phyloP scores from a whole-genome alignment of 805 yeast genomes.

The Soucietia sequanensis region DNA sequence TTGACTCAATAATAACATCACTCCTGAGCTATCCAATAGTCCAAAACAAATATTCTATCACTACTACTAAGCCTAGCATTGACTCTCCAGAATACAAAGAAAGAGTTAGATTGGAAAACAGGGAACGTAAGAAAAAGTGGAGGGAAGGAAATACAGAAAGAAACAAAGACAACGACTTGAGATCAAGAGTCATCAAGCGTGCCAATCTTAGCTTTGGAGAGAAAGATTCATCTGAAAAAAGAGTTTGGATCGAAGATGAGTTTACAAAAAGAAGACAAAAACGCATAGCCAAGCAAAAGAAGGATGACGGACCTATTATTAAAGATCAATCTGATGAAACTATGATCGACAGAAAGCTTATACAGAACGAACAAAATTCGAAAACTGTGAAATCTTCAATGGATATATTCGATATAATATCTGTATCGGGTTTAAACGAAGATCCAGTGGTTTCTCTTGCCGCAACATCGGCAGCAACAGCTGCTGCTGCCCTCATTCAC shows the following conservation, averaged over 20 bases:
- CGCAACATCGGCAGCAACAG: constrained; percentile 36
- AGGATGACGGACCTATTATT: constrained; percentile 18
- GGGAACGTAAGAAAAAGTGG: constrained; percentile 82
- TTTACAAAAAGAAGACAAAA: constrained; percentile 64
- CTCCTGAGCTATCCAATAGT: constrained; percentile 22
- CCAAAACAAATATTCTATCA: constrained; percentile 12
- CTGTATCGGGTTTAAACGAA: constrained; percentile 29
- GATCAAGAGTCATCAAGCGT: constrained; percentile 72
- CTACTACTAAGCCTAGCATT: constrained; percentile 22
- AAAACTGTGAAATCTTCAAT: constrained; percentile 23
- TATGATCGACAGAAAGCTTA: constrained; percentile 6
- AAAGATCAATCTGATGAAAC: constrained; percentile 13
- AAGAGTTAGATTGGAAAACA: constrained; percentile 60
- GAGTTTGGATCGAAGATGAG: constrained; percentile 73
- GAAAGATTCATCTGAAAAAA: constrained; percentile 48
- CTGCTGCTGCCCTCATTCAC: constrained; percentile 38
- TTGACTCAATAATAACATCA: constrained; percentile 20
- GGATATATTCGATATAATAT: constrained; percentile 36
- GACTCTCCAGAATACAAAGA: constrained; percentile 48
- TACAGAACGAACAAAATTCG: constrained; percentile 14
- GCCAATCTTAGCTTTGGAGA: constrained; percentile 69
- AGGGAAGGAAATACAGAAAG: constrained; percentile 75
- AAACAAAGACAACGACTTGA: constrained; percentile 83
- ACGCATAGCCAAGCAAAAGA: constrained; percentile 49
- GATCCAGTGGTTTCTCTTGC: constrained; percentile 31